Base-by-base conservation (phyloP, 2,329 filamentous ascomycete genomes). In the Ophiostoma novo-ulmi region DNA sequence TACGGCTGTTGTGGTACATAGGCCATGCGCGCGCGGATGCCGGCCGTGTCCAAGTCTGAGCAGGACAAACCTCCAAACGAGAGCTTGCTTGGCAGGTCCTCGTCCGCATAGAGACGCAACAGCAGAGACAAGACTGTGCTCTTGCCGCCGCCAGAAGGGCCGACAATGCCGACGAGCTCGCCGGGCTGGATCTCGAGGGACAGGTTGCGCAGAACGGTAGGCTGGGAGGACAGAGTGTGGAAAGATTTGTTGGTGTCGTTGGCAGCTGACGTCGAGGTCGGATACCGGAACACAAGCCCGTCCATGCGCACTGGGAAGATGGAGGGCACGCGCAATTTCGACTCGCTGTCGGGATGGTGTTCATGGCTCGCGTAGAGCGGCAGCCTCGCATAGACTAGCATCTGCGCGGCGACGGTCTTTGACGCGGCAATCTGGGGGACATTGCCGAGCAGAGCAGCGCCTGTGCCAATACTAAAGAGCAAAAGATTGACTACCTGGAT, bases 121-220 rank as follows among this genome's bases (percentile, higher is more conserved):
- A 98, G 82, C 0, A 98, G 81, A 0, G 90, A 87, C 0, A 90
- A 85, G 48, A 97, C 84, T 0, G 94, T 97, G 17, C 91, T 94
- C 80, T 99, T 98, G 0, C 95, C 94, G n/a, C 90, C 92, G 0
- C 95, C 94, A 0, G 93, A 97, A 0, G 86, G 81, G 0, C 94
- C 94, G 1, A 96, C 93, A 26, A 98, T 87, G 2, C 92, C 93
- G 0, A 89, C 89, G 74, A 87, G 91, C 4, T 85, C 87, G 31
- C 89, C 88, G 0, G 85, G 78, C 0, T 82, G 77, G 69, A 97
- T 86, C 0, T 79, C 81, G 8, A 97, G 81, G n/a, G 83, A 88
- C n/a, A 97, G 78, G 31, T 86, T 81, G 11, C 83, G 82, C 1
- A 97, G 81, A 0, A 92, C 41, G 31, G 0, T 83, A 83, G 84